Conservation (phyloP, 208 protist species). For the Giardia duodenalis region DNA sequence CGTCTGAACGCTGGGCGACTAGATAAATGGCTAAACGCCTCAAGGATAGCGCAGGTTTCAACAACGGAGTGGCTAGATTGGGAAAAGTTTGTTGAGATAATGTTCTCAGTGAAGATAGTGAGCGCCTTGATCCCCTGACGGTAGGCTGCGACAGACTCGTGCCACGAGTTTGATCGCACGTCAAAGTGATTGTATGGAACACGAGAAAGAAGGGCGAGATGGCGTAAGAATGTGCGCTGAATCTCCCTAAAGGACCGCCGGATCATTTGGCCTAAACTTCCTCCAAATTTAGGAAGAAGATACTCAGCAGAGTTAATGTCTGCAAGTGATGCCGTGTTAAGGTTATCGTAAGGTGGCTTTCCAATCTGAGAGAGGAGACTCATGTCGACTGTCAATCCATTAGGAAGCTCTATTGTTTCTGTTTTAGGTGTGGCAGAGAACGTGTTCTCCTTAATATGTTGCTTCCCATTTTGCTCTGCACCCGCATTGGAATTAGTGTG, state of each 20-base stretch:
- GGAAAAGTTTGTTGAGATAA: constrained; percentile 18
- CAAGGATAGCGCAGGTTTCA: constrained; percentile 7
- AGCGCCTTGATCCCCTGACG: neutral
- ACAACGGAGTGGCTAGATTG: neutral
- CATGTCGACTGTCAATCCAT: neutral
- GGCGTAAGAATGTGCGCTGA: neutral
- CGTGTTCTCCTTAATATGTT: too few relatives aligned
- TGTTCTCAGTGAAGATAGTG: constrained; percentile 19
- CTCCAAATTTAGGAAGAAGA: constrained; percentile 15
- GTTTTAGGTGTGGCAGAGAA: neutral
- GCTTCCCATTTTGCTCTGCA: neutral
- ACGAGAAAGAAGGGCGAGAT: neutral
- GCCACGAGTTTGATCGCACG: constrained; percentile 24
- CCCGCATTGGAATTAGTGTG: too few relatives aligned
- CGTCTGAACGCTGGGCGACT: neutral
- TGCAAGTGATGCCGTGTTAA: neutral
- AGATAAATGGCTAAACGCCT: constrained; percentile 23
- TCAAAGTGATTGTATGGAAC: constrained; percentile 26
- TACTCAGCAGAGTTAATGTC: constrained; percentile 10
- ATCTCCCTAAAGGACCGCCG: neutral
- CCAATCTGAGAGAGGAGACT: neutral
- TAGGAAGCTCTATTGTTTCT: neutral
- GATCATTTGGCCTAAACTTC: constrained; percentile 8
- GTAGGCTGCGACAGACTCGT: neutral
- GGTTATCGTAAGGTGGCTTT: neutral